Evolutionary conservation across 2,329 filamentous ascomycete genomes (phyloP).

Genomic region (Fusarium virguliforme): DNA sequence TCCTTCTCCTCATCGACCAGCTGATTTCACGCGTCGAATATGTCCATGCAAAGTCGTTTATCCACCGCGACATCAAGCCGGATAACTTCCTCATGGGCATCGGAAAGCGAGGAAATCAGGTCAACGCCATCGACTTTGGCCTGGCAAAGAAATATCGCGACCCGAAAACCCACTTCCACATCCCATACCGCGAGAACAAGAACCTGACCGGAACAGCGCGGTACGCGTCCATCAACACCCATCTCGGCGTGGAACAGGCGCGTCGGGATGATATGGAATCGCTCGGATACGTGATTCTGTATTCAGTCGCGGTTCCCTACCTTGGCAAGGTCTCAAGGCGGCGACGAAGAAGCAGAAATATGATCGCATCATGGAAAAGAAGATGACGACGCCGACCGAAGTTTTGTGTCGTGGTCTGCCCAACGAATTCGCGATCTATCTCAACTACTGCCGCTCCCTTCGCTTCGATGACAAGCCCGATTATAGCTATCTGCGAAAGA

Average conservation of each 20-base stretch:
- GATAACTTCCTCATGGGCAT: conserved; percentile 77
- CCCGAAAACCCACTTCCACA: conserved; percentile 92
- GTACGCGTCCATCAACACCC: conserved; percentile 18
- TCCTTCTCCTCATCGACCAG: conserved; percentile 95
- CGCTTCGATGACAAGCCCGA: conserved; percentile 99
- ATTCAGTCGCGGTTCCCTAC: conserved; percentile 20
- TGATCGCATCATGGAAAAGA: conserved; percentile 19
- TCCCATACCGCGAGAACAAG: conserved; percentile 62
- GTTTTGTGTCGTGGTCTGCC: conserved; percentile 13
- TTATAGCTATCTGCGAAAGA: conserved; percentile 99
- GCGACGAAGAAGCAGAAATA: conserved; percentile 54
- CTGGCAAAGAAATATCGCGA: conserved; percentile 99
- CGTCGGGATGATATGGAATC: conserved; percentile 20
- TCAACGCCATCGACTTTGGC: conserved; percentile 99
- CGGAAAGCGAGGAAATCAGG: conserved; percentile 98
- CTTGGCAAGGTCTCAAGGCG: conserved; percentile 23
- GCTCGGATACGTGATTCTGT: conserved; percentile 8
- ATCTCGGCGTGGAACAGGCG: conserved; percentile 20
- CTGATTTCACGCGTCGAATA: conserved; percentile 99
- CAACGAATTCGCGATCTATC: conserved; percentile 82
- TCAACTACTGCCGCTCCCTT: conserved; percentile 98
- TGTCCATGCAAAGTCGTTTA: conserved; percentile 79
- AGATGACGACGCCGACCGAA: conserved; percentile 15
- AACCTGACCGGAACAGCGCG: conserved; percentile 78
- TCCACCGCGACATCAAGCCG: conserved; percentile 12